These are phyloP conservation scores for Pseudozyma sp. DNA, from an alignment of 1,284 basidiomycete genomes.

Conservation along the genomic window DNA sequence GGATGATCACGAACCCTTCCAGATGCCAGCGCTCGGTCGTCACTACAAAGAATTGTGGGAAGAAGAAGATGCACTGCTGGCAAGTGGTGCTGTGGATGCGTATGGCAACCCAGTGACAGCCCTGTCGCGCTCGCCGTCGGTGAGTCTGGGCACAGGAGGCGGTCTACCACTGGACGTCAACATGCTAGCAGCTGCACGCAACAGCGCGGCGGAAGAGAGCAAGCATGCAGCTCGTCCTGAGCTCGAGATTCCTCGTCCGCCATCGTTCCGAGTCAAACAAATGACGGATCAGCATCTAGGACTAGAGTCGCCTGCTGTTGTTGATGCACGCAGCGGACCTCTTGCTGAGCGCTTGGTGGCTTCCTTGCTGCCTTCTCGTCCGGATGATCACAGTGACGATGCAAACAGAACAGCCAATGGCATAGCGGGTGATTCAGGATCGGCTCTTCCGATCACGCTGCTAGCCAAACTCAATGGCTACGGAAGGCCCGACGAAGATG, in stretches of 20 bases:
- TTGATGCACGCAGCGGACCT: conserved; percentile 61
- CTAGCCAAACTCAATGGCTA: conserved; percentile 30
- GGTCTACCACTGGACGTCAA: conserved; percentile 36
- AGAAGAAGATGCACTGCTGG: conserved; percentile 78
- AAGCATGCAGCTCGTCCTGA: conserved; percentile 18
- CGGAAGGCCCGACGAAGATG: conserved; percentile 31
- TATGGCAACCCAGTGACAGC: conserved; percentile 37
- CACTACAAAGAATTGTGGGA: conserved; percentile 91
- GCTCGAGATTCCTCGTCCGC: conserved; percentile 48
- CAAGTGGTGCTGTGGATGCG: conserved; percentile 55
- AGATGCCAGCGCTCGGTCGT: conserved; percentile 85
- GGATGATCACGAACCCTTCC: conserved; percentile 85
- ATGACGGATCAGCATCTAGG: conserved; percentile 59
- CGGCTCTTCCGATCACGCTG: conserved; percentile 17
- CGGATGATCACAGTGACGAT: conserved; percentile 14
- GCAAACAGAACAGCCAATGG: conserved; percentile 5
- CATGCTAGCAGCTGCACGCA: conserved; percentile 18
- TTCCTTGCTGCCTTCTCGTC: conserved; percentile 46
- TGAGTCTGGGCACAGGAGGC: conserved; percentile 31
- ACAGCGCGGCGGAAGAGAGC: conserved; percentile 20
- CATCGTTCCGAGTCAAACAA: conserved; percentile 47
- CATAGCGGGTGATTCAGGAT: not conserved
- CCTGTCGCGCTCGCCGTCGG: conserved; percentile 30
- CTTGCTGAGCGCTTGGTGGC: conserved; percentile 59
- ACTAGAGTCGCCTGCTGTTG: conserved; percentile 40